A percentile compares a stretch with the other conserved stretches of the same genome.
Evolutionary conservation across 1,139 yeast genomes (phyloP).

Genomic region (Scheffersomyces lignicola): DNA sequence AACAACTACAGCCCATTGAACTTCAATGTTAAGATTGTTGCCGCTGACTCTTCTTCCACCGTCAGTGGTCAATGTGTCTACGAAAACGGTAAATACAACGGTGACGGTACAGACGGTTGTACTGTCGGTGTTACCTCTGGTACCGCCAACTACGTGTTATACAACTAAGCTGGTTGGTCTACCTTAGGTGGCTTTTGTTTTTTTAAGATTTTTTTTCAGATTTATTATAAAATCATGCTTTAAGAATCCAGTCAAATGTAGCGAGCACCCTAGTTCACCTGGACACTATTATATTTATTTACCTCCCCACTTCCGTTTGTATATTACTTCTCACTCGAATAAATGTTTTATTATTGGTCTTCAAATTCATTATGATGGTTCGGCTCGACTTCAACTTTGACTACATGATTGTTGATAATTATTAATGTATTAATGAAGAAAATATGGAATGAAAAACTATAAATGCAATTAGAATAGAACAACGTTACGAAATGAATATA

Average conservation of each 20-base stretch:
- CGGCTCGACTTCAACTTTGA: too few species aligned
- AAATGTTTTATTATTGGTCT: constrained; percentile 2
- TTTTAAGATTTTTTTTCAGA: not conserved
- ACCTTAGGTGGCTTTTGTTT: not conserved
- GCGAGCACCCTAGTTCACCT: too few species aligned
- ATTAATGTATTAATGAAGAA: not conserved
- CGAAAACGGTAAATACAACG: constrained; percentile 74
- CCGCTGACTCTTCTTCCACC: constrained; percentile 53
- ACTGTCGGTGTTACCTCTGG: constrained; percentile 88
- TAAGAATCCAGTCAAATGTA: too few species aligned
- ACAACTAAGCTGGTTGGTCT: constrained; percentile 16
- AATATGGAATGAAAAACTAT: not conserved
- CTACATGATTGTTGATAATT: not conserved
- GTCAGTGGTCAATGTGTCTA: constrained; percentile 80
- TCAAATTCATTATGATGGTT: too few species aligned
- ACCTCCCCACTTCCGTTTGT: not conserved
- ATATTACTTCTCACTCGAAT: constrained; percentile 1
- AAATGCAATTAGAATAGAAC: constrained; percentile 1
- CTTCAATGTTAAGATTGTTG: constrained; percentile 84
- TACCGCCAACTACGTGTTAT: constrained; percentile 71
- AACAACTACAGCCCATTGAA: constrained; percentile 77
- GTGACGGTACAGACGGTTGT: constrained; percentile 78
- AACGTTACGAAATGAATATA: not conserved
- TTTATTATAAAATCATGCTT: constrained; percentile 4
- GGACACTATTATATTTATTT: too few species aligned